Conservation (phyloP, 2,329 filamentous ascomycete genomes). For the Phyllosticta citriasiana region DNA sequence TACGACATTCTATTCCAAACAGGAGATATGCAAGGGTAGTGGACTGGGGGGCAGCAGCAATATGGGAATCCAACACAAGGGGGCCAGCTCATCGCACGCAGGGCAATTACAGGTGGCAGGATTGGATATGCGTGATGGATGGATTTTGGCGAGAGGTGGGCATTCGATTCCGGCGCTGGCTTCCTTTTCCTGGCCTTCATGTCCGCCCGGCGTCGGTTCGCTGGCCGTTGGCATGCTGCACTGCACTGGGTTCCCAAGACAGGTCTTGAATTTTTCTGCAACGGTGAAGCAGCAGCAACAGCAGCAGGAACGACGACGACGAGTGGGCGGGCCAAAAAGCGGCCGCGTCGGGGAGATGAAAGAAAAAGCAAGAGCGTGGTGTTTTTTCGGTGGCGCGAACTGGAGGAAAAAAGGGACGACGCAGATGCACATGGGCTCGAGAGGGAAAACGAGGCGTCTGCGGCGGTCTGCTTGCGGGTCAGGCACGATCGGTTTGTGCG, state of each 20-base stretch:
- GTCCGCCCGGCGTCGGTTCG: background rate
- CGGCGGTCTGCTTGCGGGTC: background rate
- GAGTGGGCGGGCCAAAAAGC: no score
- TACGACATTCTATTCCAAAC: background rate
- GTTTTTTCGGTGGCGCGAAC: background rate
- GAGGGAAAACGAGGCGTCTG: background rate
- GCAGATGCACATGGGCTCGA: background rate
- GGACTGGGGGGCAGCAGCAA: background rate
- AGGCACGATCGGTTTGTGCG: background rate
- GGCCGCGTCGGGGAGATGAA: background rate
- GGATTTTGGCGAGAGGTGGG: background rate
- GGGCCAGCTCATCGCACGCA: background rate
- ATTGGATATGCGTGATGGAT: background rate
- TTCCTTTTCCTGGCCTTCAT: background rate
- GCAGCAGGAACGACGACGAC: background rate
- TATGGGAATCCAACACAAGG: background rate
- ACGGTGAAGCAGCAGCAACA: background rate
- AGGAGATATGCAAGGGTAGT: background rate
- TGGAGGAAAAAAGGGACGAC: background rate
- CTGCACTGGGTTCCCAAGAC: background rate
- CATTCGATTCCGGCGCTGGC: background rate
- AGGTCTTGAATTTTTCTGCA: background rate
- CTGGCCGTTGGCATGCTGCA: background rate
- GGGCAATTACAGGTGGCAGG: background rate
- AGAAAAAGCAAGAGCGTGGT: background rate